A percentile compares a stretch with the other conserved stretches of the same genome.
Evolutionary conservation across 257 asterid species (phyloP).

Genomic region (Hygrophila difformis): DNA sequence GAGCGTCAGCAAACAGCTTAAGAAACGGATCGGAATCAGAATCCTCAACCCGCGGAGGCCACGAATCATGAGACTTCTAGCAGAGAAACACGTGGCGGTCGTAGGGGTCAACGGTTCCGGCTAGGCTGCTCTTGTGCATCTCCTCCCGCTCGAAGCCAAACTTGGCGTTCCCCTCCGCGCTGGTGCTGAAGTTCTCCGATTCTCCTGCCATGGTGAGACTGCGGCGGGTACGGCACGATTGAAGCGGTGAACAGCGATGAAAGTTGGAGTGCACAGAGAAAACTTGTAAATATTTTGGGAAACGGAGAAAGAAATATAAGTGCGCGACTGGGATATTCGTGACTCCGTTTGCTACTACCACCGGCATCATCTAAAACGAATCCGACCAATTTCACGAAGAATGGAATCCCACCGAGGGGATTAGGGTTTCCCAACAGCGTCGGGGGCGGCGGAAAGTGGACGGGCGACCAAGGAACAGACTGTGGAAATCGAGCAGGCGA

Average conservation of each 20-base stretch:
- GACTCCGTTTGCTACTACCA: too few relatives aligned
- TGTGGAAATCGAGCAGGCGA: too few relatives aligned
- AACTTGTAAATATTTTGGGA: too few relatives aligned
- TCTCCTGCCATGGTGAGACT: constrained; percentile 68
- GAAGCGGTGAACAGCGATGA: not conserved
- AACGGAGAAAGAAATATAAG: too few relatives aligned
- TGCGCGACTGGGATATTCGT: too few relatives aligned
- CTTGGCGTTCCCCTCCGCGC: constrained; percentile 31
- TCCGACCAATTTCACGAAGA: too few relatives aligned
- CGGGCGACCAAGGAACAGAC: too few relatives aligned
- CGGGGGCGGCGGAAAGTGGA: too few relatives aligned
- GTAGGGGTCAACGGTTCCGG: constrained; percentile 59
- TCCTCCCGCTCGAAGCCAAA: constrained; percentile 78
- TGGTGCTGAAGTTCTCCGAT: constrained; percentile 42
- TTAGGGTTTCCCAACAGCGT: too few relatives aligned
- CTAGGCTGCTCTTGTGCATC: constrained; percentile 53
- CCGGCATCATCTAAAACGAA: too few relatives aligned
- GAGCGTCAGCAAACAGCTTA: constrained; percentile 46
- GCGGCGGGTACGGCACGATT: constrained; percentile 17
- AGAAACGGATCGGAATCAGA: constrained; percentile 87
- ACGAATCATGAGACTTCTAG: constrained; percentile 68
- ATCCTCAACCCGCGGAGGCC: constrained; percentile 80
- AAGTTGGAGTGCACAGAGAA: too few relatives aligned
- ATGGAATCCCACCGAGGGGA: too few relatives aligned
- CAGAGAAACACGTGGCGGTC: constrained; percentile 86